Conservation (phyloP, 2,329 filamentous ascomycete species). For the Aspergillus awamori region DNA sequence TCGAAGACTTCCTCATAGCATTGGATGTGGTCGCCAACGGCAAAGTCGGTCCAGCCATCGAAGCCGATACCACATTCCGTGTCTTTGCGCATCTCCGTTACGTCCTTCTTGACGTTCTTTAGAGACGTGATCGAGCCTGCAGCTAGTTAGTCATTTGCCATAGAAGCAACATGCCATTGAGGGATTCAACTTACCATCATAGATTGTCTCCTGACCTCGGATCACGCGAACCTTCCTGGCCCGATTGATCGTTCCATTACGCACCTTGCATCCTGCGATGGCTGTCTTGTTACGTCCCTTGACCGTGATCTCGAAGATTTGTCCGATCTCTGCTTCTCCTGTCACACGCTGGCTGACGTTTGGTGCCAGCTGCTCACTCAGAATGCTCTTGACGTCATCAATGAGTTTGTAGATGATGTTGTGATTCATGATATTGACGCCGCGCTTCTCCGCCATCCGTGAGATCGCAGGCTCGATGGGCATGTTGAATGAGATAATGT, state of each 20-base stretch:
- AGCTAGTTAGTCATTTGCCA: conserved; percentile 14
- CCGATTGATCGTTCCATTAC: conserved; percentile 73
- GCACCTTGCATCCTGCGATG: conserved; percentile 84
- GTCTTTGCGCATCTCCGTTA: conserved; percentile 85
- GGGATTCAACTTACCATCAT: conserved; percentile 69
- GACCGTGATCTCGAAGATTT: conserved; percentile 81
- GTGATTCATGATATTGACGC: conserved; percentile 79
- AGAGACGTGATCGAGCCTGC: conserved; percentile 77
- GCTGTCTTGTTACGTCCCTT: conserved; percentile 70
- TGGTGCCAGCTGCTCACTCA: conserved; percentile 72
- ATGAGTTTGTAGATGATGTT: conserved; percentile 64
- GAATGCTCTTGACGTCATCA: conserved; percentile 54
- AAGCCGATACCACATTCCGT: conserved; percentile 92
- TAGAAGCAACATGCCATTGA: conserved; percentile 1
- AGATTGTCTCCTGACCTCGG: conserved; percentile 70
- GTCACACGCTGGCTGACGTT: conserved; percentile 69
- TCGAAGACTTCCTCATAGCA: conserved; percentile 78
- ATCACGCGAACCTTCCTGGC: conserved; percentile 70
- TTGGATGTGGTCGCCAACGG: conserved; percentile 83
- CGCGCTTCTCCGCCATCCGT: conserved; percentile 68
- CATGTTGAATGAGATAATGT: conserved; percentile 86
- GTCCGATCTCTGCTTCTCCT: conserved; percentile 83
- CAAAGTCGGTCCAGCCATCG: conserved; percentile 74
- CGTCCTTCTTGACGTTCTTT: conserved; percentile 91
- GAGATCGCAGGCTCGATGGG: conserved; percentile 68